phyloP scores from a whole-genome alignment of 495 filamentous ascomycete genomes.

The Daldinia childiae region DNA sequence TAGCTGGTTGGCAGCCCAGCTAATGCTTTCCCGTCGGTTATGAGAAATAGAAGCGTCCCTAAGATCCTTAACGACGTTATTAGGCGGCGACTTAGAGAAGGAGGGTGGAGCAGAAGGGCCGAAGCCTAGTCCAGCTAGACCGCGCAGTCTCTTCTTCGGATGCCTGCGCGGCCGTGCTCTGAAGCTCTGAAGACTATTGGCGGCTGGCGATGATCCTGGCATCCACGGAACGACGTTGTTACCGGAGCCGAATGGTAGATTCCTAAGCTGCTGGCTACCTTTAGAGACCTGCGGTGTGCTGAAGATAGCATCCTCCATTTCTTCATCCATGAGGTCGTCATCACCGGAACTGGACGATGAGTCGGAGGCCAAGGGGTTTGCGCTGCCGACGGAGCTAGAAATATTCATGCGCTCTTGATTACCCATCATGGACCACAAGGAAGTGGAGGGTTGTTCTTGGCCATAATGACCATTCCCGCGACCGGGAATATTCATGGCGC shows the following conservation, averaged over 20 bases:
- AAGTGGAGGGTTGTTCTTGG: constrained; percentile 51
- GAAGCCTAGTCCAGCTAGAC: constrained; percentile 52
- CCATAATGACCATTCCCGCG: constrained; percentile 51
- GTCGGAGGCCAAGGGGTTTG: constrained; percentile 81
- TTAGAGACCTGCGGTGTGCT: constrained; percentile 73
- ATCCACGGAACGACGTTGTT: constrained; percentile 63
- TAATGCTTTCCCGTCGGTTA: constrained; percentile 81
- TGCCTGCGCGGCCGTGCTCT: constrained; percentile 76
- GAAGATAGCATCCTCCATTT: constrained; percentile 79
- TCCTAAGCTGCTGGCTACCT: constrained; percentile 45
- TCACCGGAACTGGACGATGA: constrained; percentile 80
- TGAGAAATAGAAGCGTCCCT: constrained; percentile 53
- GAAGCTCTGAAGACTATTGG: constrained; percentile 78
- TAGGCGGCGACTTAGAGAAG: constrained; percentile 57
- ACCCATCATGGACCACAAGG: constrained; percentile 60
- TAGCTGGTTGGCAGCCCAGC: constrained; percentile 84
- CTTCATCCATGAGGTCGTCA: constrained; percentile 81
- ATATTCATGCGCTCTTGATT: constrained; percentile 74
- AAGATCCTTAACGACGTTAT: constrained; percentile 49
- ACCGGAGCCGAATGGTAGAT: constrained; percentile 34
- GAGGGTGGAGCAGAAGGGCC: constrained; percentile 36
- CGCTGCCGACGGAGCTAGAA: constrained; percentile 86
- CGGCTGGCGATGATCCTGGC: constrained; percentile 69
- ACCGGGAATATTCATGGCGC: constrained; percentile 79
- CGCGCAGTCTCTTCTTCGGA: constrained; percentile 52